These are phyloP conservation scores for Escovopsis sp. DNA, from an alignment of 2,329 filamentous ascomycete genomes.

Conservation along the genomic window DNA sequence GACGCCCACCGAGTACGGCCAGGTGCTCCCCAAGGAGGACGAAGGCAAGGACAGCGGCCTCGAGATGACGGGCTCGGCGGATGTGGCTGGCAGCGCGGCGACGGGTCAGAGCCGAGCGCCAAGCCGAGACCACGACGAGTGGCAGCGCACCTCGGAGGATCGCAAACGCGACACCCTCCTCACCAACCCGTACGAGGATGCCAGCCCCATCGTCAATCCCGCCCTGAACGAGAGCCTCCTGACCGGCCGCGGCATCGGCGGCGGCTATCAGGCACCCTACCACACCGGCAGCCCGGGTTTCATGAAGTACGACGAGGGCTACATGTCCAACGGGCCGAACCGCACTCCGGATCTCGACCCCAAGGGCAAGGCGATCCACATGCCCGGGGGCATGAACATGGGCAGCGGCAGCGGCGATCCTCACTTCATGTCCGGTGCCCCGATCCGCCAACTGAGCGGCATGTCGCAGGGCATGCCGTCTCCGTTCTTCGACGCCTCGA, in stretches of 20 bases:
- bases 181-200: constrained; percentile 53
- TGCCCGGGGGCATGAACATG: constrained; percentile 36
- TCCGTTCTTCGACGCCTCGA: constrained; percentile 80
- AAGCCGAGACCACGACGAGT: constrained; percentile 48
- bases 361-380: constrained; percentile 42
- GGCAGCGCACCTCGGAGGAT: constrained; percentile 46
- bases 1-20: constrained; percentile 29
- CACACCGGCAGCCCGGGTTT: constrained; percentile 41
- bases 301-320: constrained; percentile 68
- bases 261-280: constrained; percentile 29
- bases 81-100: constrained; percentile 37
- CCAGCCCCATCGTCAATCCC: constrained; percentile 46
- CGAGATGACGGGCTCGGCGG: constrained; percentile 36
- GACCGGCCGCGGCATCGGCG: constrained; percentile 21
- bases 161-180: constrained; percentile 51
- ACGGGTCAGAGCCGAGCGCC: constrained; percentile 35
- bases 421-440: constrained; percentile 44
- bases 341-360: constrained; percentile 37
- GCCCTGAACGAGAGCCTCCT: constrained; percentile 37
- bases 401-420: constrained; percentile 41
- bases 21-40: constrained; percentile 12
- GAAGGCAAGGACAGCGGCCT: constrained; percentile 21
- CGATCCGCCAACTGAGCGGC: constrained; percentile 61
- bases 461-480: constrained; percentile 86
- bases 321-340: constrained; percentile 61